Conservation (phyloP, 441 rosid genomes). For the California macrophylla region DNA sequence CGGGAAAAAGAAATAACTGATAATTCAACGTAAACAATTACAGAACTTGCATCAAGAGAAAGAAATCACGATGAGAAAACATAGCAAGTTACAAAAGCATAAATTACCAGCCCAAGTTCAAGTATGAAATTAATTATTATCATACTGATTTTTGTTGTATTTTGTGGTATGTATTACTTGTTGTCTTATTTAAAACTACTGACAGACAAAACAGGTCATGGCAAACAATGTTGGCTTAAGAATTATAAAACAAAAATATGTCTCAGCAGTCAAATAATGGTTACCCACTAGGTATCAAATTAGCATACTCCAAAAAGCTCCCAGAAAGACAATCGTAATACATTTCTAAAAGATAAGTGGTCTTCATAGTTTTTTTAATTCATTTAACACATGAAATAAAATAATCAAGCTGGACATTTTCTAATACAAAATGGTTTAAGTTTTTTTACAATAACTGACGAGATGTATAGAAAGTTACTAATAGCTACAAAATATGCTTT, state of each 20-base stretch:
- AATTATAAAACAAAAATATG: not conserved
- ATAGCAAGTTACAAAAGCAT: not conserved
- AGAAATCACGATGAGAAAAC: not conserved
- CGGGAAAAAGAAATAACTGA: constrained; percentile 10
- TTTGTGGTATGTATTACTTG: not conserved
- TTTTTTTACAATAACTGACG: not conserved
- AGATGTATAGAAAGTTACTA: not conserved
- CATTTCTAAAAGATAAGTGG: not conserved
- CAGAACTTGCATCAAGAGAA: constrained; percentile 10
- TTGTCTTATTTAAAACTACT: not conserved
- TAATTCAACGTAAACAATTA: not conserved
- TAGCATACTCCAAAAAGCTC: not conserved
- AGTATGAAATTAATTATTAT: not conserved
- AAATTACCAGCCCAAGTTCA: not conserved
- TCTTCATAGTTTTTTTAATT: not conserved
- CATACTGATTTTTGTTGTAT: not conserved
- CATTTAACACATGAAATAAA: not conserved
- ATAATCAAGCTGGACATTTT: not conserved
- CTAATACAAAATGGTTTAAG: not conserved
- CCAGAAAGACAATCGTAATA: not conserved
- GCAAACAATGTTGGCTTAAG: not conserved
- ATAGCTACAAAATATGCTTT: not conserved
- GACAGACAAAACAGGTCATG: not conserved
- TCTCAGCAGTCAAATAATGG: not conserved
- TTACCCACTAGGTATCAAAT: not conserved